Evolutionary conservation across 2,329 filamentous ascomycete genomes (phyloP), one percentile per base, ranked within the genome.

Genomic region (Leptoxyphium fumago): DNA sequence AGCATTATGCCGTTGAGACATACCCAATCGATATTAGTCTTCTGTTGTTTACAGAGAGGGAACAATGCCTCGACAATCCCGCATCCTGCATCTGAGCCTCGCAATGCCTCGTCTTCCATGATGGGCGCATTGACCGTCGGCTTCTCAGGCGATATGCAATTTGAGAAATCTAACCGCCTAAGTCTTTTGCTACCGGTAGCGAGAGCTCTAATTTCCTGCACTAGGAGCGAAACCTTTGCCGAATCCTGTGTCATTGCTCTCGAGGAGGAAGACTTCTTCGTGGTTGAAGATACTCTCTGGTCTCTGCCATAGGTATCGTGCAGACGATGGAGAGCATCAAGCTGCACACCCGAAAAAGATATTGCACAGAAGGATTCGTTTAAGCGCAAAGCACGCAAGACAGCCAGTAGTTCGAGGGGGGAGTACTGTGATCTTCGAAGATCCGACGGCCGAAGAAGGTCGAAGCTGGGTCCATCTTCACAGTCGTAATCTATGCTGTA

Each of bases 21-120:
- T 43, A 84, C 73, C 80, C 80, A 84, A 56, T 82, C 77, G 14
- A 84, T 75, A 52, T 78, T 80, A 0, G 80, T 84, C 18, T 78
- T 68, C 52, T 80, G 74, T 48, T 75, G 72, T 49, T 76, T 76
- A 60, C 78, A 82, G 5, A 84, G 64, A 1, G 80, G 78, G 51
- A 81, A 78, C 5, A 84, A 65, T 2, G 79, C 80, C 56, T 82
- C 78, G 14, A 80, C 75, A 41, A 84, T 78, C 36, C 78, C 80
- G 55, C 78, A 82, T 1, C 80, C 80, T 5, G 74, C 69, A 54
- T 82, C 78, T 13, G 63, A 43, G 29, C 47, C 64, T 15, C 61
- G 57, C 41, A 62, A 61, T 39, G 65, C 62, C n/a, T 69, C 67
- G 43, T 70, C 70, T 17, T 61, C 59, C 32, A 36, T 13, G 32